Conservation (phyloP, 306 rosid genomes). For the Quercus alba region DNA sequence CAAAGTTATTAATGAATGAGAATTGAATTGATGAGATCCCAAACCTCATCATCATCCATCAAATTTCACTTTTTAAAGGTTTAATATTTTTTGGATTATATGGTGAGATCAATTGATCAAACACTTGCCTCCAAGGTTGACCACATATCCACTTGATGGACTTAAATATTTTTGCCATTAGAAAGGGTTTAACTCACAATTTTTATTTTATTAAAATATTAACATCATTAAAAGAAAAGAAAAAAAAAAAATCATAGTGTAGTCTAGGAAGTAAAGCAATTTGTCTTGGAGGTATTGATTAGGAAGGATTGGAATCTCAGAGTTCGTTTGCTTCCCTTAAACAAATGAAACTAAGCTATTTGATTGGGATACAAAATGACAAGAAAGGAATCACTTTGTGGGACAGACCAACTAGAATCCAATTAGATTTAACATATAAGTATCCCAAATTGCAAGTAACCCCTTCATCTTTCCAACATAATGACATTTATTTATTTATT, state of each 20-base stretch:
- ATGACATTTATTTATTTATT: not conserved
- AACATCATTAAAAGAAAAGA: not conserved
- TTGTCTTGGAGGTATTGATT: not conserved
- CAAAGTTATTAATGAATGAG: not conserved
- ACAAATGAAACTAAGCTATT: not conserved
- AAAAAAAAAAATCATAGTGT: not conserved
- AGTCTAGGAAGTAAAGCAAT: not conserved
- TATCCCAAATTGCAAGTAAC: constrained; percentile 27
- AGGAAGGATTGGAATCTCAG: constrained; percentile 11
- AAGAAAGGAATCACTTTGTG: constrained; percentile 20
- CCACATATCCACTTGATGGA: not conserved
- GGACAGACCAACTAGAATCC: constrained; percentile 4
- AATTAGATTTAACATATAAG: constrained; percentile 16
- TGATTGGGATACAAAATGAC: constrained; percentile 10
- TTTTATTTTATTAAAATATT: not conserved
- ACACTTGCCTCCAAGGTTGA: not conserved
- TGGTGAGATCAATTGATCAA: not conserved
- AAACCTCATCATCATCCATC: not conserved
- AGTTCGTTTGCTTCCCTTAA: constrained; percentile 7
- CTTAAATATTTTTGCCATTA: not conserved
- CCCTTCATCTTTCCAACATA: not conserved
- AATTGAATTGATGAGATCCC: not conserved
- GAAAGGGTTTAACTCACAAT: not conserved
- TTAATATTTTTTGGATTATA: not conserved
- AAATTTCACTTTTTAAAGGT: too few species aligned